phyloP scores from a whole-genome alignment of 345 rosid species.

The Brassica rapa region DNA sequence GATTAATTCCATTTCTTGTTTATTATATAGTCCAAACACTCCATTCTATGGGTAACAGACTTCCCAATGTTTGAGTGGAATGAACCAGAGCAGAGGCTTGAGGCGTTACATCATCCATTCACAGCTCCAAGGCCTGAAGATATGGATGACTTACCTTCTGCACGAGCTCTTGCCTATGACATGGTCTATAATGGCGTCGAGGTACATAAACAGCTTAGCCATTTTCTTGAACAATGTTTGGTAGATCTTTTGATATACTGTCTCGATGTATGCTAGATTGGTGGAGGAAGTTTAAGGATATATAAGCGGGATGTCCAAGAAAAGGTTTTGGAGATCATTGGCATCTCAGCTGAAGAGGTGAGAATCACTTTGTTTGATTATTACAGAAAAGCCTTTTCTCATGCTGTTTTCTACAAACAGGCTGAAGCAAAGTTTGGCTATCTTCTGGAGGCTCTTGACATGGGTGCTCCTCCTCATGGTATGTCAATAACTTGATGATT shows the following conservation, averaged over 20 bases:
- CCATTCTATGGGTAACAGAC: slow-evolving; percentile 94
- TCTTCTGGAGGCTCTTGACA: slow-evolving; percentile 93
- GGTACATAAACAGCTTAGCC: slow-evolving; percentile 49
- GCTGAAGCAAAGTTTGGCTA: slow-evolving; percentile 95
- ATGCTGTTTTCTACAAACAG: slow-evolving; percentile 41
- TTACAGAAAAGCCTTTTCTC: slow-evolving; percentile 2
- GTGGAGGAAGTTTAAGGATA: slow-evolving; percentile 98
- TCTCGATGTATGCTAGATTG: slow-evolving; percentile 62
- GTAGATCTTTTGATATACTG: neutral
- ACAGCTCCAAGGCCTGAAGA: slow-evolving; percentile 96
- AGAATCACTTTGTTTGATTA: slow-evolving; percentile 22
- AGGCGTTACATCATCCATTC: slow-evolving; percentile 98
- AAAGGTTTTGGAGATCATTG: slow-evolving; percentile 80
- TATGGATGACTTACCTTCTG: slow-evolving; percentile 77
- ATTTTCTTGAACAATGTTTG: slow-evolving; percentile 8
- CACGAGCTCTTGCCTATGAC: slow-evolving; percentile 95
- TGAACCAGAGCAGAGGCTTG: slow-evolving; percentile 78
- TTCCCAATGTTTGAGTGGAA: slow-evolving; percentile 99
- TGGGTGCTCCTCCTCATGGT: slow-evolving; percentile 88
- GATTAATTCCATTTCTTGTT: slow-evolving; percentile 20
- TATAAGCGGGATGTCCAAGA: slow-evolving; percentile 84
- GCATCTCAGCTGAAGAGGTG: slow-evolving; percentile 78
- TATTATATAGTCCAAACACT: slow-evolving; percentile 66
- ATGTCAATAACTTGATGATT: slow-evolving; percentile 1
- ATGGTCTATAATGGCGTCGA: slow-evolving; percentile 98